Conservation (phyloP, 2,329 filamentous ascomycete genomes). For the Ophiocordyceps polyrhachis-furcata region DNA sequence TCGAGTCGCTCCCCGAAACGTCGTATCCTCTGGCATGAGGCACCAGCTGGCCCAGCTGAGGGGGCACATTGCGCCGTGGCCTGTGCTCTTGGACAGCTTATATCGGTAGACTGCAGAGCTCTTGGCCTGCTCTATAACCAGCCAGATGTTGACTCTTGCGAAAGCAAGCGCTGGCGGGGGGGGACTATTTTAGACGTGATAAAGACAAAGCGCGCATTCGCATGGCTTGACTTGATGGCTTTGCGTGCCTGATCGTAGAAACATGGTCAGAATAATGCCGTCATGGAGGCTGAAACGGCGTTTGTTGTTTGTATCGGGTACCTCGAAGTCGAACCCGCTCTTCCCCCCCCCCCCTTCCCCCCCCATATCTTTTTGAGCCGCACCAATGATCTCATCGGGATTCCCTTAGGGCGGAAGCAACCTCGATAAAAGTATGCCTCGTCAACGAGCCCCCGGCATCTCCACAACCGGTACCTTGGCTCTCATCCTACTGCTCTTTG, state of each 20-base stretch:
- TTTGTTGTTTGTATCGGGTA: too few relatives aligned
- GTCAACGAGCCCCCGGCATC: conserved; percentile 13
- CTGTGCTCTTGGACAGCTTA: not conserved
- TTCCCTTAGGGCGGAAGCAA: not conserved
- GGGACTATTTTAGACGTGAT: too few relatives aligned
- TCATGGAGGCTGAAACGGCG: not conserved
- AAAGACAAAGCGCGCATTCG: not conserved
- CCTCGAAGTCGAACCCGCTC: too few relatives aligned
- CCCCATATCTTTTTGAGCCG: not conserved
- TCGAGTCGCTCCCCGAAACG: conserved; percentile 64
- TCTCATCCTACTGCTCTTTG: conserved; percentile 27
- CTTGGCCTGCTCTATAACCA: not conserved
- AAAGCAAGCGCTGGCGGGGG: not conserved
- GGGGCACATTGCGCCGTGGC: too few relatives aligned
- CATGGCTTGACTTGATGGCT: not conserved
- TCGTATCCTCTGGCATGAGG: conserved; percentile 56
- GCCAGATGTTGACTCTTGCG: not conserved
- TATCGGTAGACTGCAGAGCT: not conserved
- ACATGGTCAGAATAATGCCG: not conserved
- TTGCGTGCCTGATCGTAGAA: not conserved
- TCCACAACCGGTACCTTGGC: conserved; percentile 22
- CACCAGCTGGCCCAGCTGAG: conserved; percentile 2
- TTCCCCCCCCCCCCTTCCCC: too few relatives aligned
- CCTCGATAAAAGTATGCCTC: conserved; percentile 15
- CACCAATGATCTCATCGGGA: not conserved